phyloP scores from a whole-genome alignment of 148 eudicot species.

The Camellia sinensis region DNA sequence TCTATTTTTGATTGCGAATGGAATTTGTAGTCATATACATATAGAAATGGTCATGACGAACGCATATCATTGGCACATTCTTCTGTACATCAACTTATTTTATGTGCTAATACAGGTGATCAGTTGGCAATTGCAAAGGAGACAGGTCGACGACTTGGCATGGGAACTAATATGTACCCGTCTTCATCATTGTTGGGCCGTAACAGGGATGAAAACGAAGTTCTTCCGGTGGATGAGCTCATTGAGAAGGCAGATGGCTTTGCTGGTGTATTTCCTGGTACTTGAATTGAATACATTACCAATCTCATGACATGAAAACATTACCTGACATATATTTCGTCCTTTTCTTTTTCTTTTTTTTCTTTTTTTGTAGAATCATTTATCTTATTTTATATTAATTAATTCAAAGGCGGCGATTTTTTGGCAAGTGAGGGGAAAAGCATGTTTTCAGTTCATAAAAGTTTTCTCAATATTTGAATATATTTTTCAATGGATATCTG shows the following conservation, averaged over 20 bases:
- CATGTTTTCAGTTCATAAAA: neutral
- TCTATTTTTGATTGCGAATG: neutral
- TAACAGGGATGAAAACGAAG: conserved; percentile 38
- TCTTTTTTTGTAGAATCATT: neutral
- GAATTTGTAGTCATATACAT: neutral
- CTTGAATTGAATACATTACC: neutral
- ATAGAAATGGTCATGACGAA: neutral
- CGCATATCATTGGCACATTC: neutral
- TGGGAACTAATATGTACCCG: conserved; percentile 72
- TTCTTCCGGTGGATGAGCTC: conserved; percentile 59
- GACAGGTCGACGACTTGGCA: conserved; percentile 71
- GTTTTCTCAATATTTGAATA: neutral
- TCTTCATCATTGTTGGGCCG: conserved; percentile 57
- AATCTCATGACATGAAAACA: neutral
- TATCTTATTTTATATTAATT: neutral
- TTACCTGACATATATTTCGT: too few species aligned
- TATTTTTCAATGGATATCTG: too few species aligned
- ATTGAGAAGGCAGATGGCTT: conserved; percentile 70
- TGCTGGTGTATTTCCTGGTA: conserved; percentile 74
- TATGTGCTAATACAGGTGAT: conserved; percentile 37
- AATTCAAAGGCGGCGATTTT: neutral
- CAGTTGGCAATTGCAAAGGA: conserved; percentile 74
- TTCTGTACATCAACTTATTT: neutral
- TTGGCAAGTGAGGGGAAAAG: neutral
- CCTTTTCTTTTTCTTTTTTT: neutral